Percentiles rank a stretch among this genome's conserved stretches.
Conservation (phyloP, 2,329 filamentous ascomycete genomes). For the Sarocladium oryzae region DNA sequence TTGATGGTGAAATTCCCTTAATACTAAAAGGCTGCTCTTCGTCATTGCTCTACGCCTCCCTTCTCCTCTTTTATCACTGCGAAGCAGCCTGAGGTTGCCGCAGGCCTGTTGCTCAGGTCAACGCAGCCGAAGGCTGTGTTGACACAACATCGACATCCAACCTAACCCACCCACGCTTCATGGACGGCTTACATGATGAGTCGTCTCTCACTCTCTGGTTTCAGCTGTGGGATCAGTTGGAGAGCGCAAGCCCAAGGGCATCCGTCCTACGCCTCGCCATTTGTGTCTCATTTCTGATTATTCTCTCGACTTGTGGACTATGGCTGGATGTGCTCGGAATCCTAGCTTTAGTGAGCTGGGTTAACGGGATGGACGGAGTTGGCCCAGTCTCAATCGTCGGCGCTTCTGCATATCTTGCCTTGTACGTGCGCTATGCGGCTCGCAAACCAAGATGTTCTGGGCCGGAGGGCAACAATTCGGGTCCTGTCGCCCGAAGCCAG, state of each 20-base stretch:
- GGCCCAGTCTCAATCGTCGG: background rate
- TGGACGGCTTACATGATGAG: conserved; percentile 9
- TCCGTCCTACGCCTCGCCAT: too few relatives aligned
- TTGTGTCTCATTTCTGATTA: too few relatives aligned
- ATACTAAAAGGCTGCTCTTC: background rate
- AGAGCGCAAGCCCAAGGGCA: too few relatives aligned
- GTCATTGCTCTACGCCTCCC: background rate
- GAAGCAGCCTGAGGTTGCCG: too few relatives aligned
- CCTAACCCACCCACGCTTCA: background rate
- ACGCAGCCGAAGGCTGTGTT: background rate
- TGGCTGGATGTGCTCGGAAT: conserved; percentile 20
- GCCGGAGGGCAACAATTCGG: background rate
- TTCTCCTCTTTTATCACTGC: too few relatives aligned
- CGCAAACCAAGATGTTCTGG: background rate
- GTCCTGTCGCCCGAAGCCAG: background rate
- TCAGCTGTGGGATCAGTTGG: conserved; percentile 8
- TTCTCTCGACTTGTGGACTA: conserved; percentile 14
- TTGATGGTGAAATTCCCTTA: background rate
- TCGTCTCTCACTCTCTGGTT: background rate
- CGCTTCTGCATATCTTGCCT: background rate
- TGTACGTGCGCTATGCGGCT: background rate
- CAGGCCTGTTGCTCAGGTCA: too few relatives aligned
- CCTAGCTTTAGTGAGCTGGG: conserved; percentile 19
- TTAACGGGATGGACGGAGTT: background rate
- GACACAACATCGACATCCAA: too few relatives aligned